phyloP scores from a whole-genome alignment of 2,329 filamentous ascomycete species.

The Pyrenochaeta sp. region DNA sequence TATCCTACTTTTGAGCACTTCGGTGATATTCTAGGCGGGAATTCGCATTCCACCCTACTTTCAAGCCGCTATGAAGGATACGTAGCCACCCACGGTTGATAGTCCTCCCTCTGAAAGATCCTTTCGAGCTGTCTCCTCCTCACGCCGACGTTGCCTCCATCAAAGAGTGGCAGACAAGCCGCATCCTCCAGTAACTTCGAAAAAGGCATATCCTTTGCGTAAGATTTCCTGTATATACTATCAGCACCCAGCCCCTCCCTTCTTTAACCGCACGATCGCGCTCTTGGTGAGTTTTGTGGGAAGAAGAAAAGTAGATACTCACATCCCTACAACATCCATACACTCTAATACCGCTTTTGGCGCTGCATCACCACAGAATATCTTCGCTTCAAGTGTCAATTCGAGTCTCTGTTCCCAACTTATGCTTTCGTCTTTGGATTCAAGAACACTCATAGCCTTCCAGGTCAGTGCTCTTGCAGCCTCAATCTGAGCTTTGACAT shows the following conservation, averaged over 20 bases:
- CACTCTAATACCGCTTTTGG: slow-evolving; percentile 60
- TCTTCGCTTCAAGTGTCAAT: slow-evolving; percentile 60
- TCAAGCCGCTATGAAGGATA: slow-evolving; percentile 4
- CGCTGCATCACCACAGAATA: slow-evolving; percentile 60
- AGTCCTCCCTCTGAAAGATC: slow-evolving; percentile 55
- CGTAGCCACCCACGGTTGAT: slow-evolving; percentile 56
- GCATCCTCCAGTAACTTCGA: slow-evolving; percentile 81
- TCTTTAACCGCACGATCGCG: too few relatives aligned
- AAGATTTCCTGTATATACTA: slow-evolving; percentile 42
- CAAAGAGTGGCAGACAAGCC: slow-evolving; percentile 85
- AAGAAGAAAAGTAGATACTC: slow-evolving; percentile 31
- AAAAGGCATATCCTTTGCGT: slow-evolving; percentile 55
- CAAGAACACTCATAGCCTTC: slow-evolving; percentile 59
- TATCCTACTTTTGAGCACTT: too few relatives aligned
- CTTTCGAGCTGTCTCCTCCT: slow-evolving; percentile 59
- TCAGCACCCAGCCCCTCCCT: too few relatives aligned
- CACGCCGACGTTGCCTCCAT: slow-evolving; percentile 64
- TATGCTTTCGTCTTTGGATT: slow-evolving; percentile 51
- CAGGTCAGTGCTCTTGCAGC: slow-evolving; percentile 61
- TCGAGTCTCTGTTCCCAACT: slow-evolving; percentile 53
- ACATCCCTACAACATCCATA: slow-evolving; percentile 63
- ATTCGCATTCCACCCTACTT: too few relatives aligned
- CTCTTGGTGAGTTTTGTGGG: background rate
- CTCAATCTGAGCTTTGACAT: slow-evolving; percentile 63
- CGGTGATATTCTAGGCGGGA: too few relatives aligned